A percentile compares a stretch with the other conserved stretches of the same genome.
Evolutionary conservation across 768 basidiomycete genomes (phyloP).

Genomic region (Roridomyces roridus): DNA sequence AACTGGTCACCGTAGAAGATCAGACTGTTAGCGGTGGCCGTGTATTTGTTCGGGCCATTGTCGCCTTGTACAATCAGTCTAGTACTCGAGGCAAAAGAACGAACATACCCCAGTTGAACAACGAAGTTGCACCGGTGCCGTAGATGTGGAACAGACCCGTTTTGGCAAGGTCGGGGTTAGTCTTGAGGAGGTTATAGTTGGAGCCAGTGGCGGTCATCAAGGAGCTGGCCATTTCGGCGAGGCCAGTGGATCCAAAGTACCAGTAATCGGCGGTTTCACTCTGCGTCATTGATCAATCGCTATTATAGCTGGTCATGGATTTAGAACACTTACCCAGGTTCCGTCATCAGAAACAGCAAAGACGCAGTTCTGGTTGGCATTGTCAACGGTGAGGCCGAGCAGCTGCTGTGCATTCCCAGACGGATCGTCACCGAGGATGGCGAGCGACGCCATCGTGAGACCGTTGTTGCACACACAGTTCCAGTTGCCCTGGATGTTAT

Average conservation of each 20-base stretch:
- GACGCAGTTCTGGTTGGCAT: conserved; percentile 82
- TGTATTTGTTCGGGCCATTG: conserved; percentile 79
- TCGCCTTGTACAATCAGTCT: not conserved
- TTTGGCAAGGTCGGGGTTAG: conserved; percentile 72
- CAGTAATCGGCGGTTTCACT: conserved; percentile 90
- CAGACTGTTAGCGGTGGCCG: conserved; percentile 90
- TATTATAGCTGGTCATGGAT: too few relatives aligned
- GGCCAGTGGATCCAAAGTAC: conserved; percentile 90
- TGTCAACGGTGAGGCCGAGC: conserved; percentile 70
- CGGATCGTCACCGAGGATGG: conserved; percentile 85
- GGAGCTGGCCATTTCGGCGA: conserved; percentile 87
- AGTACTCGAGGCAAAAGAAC: too few relatives aligned
- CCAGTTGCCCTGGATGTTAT: conserved; percentile 84
- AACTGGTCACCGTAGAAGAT: conserved; percentile 77
- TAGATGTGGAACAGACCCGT: conserved; percentile 94
- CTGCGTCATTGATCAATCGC: too few relatives aligned
- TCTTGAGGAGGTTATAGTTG: conserved; percentile 70
- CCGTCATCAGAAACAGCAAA: conserved; percentile 71
- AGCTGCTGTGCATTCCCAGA: conserved; percentile 73
- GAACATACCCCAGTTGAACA: conserved; percentile 74
- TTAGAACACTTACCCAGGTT: too few relatives aligned
- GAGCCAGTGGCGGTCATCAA: conserved; percentile 88
- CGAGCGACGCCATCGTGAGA: conserved; percentile 86
- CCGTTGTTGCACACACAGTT: conserved; percentile 97
- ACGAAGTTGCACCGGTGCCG: conserved; percentile 79